Base-by-base conservation (phyloP, 331 rosid species). In the Acacia concinna region DNA sequence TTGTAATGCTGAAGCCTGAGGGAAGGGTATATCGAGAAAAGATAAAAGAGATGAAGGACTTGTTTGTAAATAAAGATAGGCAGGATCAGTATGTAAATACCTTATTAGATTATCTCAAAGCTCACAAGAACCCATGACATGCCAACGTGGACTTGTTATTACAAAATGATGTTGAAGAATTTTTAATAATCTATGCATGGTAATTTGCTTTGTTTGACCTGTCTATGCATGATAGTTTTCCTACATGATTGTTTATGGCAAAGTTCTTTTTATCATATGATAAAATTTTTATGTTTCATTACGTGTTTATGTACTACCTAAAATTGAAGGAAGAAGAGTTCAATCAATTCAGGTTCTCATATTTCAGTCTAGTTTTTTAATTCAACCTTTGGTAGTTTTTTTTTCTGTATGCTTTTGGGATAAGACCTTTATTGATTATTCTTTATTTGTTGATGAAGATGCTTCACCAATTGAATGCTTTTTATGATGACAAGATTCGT, bases 21-120 rank as follows among this genome's bases (percentile, higher is more conserved):
- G 70, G 46, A 18, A 65, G 46, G 44, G 23, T 20, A 11, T 65
- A 65, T 7, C 12, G 70, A 34, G 70, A 65, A 34, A 65, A 34
- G 28, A 7, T 65, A 34, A 65, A 65, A 34, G 70, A 65, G 46
- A 65, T 65, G 70, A 65, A 65, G 44, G 70, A 65, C 44, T 18
- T 64, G 15, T 64, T 65, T 65, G 27, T 65, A 34, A 34, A 65
- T 28, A 65, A 2, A 34, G 70, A 35, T 8, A 65, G 15, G 46
- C 70, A 65, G 27, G 70, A 65, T 18, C 15, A 40, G 44, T 34
- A 20, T 28, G 15, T 65, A 7, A 18, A 34, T 34, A 18, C 4
- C 5, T 65, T 65, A 65, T 3, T 65, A 20, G 46, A 32, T 65
- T 65, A 65, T 20, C 46, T 65, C 25, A 65, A 65, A 65, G 70